phyloP scores from a whole-genome alignment of 768 basidiomycete species.

The Vishniacozyma victoriae region DNA sequence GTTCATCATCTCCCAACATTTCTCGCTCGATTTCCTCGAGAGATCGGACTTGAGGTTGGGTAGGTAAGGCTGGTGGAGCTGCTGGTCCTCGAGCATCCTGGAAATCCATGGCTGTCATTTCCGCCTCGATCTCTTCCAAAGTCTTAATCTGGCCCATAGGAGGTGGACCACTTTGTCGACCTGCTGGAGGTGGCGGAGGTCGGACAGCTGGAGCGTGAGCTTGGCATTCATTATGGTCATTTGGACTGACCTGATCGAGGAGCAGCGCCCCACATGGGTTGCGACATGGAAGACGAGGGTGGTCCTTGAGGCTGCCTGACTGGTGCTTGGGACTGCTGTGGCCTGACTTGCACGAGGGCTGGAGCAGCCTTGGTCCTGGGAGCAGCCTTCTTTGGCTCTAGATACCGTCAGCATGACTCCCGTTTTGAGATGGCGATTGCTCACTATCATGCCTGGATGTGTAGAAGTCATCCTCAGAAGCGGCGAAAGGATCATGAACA shows the following conservation, averaged over 20 bases:
- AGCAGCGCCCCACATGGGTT: neutral
- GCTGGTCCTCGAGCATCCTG: neutral
- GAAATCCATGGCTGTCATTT: conserved; percentile 35
- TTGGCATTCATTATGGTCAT: neutral
- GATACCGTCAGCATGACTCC: no score
- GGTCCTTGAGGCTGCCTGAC: no score
- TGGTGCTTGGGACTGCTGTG: neutral
- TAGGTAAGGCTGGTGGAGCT: conserved; percentile 11
- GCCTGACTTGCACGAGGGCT: neutral
- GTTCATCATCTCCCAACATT: conserved; percentile 32
- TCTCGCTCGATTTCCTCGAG: conserved; percentile 42
- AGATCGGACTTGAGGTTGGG: conserved; percentile 24
- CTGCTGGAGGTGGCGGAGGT: neutral
- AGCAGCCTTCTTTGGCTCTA: no score
- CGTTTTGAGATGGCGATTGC: neutral
- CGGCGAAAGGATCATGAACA: conserved; percentile 39
- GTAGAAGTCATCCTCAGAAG: conserved; percentile 46
- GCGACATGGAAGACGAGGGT: no score
- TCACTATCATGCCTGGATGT: conserved; percentile 17
- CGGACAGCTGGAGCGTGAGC: conserved; percentile 1
- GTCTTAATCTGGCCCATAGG: conserved; percentile 39
- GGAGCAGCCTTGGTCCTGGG: neutral
- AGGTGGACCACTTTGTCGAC: conserved; percentile 6
- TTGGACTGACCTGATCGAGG: neutral
- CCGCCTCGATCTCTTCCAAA: conserved; percentile 48